Conservation (phyloP, 1,139 yeast genomes). For the Yamadazyma siamensis region DNA sequence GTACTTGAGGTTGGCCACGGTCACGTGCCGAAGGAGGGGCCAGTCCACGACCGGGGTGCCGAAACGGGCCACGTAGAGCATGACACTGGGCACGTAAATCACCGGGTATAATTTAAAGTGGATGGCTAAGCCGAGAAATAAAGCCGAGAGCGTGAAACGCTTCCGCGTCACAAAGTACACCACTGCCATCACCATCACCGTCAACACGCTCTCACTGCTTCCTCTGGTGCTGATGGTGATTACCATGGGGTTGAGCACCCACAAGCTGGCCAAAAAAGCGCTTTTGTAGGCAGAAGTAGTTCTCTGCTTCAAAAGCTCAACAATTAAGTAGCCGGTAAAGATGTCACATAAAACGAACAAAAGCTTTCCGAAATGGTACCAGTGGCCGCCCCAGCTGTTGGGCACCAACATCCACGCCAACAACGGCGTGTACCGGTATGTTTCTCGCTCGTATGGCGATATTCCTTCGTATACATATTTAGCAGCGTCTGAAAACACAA, state of each 20-base stretch:
- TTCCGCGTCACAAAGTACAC: conserved; percentile 43
- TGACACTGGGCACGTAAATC: conserved; percentile 65
- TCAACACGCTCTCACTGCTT: conserved; percentile 84
- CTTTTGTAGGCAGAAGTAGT: conserved; percentile 23
- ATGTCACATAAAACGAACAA: conserved; percentile 77
- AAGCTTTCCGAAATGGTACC: conserved; percentile 74
- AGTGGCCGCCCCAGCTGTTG: conserved; percentile 41
- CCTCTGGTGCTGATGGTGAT: conserved; percentile 92
- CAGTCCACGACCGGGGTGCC: conserved; percentile 20
- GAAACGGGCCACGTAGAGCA: conserved; percentile 23
- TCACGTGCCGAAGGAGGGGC: conserved; percentile 38
- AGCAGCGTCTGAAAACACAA: conserved; percentile 92
- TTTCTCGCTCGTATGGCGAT: conserved; percentile 81
- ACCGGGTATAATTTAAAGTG: conserved; percentile 93
- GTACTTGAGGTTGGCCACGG: conserved; percentile 45
- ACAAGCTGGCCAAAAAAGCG: conserved; percentile 51
- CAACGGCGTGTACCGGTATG: conserved; percentile 90
- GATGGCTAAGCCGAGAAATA: conserved; percentile 70
- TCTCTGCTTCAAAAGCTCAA: conserved; percentile 28
- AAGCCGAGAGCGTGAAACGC: conserved; percentile 48
- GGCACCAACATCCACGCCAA: conserved; percentile 82
- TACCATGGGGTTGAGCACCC: conserved; percentile 96
- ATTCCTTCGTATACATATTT: conserved; percentile 55
- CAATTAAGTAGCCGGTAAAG: conserved; percentile 70
- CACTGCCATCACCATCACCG: conserved; percentile 68